These are phyloP conservation scores for Clavispora fructus DNA, from an alignment of 805 yeast species.

Conservation along the genomic window DNA sequence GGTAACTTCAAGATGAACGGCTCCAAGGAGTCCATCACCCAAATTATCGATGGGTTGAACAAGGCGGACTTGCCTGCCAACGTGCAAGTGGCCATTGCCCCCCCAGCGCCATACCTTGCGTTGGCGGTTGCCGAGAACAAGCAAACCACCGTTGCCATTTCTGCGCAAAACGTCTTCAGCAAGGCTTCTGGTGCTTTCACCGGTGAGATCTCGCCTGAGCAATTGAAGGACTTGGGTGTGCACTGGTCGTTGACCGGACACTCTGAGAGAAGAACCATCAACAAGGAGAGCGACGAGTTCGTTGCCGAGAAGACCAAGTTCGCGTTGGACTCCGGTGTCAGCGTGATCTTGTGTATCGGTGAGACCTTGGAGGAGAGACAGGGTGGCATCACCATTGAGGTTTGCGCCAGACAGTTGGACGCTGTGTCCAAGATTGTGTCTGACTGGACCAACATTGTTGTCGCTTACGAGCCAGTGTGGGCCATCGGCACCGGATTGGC, in stretches of 20 bases:
- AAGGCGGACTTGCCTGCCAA: conserved; percentile 64
- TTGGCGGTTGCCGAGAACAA: conserved; percentile 65
- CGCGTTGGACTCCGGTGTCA: conserved; percentile 83
- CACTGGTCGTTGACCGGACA: conserved; percentile 96
- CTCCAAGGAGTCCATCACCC: conserved; percentile 74
- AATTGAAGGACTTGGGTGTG: conserved; percentile 87
- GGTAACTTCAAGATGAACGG: conserved; percentile 99
- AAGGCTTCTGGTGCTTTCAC: conserved; percentile 96
- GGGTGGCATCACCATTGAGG: conserved; percentile 78
- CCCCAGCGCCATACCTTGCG: conserved; percentile 89
- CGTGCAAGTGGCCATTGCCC: conserved; percentile 92
- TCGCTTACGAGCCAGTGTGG: conserved; percentile 99
- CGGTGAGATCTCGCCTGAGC: conserved; percentile 89
- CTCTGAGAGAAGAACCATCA: conserved; percentile 95
- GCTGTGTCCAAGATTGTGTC: conserved; percentile 76
- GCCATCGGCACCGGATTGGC: conserved; percentile 99
- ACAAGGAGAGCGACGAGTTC: conserved; percentile 85
- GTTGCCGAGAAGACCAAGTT: conserved; percentile 92
- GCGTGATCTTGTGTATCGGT: conserved; percentile 95
- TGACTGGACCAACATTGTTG: conserved; percentile 89
- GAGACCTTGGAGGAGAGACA: conserved; percentile 95
- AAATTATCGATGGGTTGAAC: conserved; percentile 81
- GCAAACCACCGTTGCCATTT: conserved; percentile 68
- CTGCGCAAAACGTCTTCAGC: conserved; percentile 87
- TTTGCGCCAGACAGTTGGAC: conserved; percentile 81